Base-by-base conservation (phyloP, 1,139 yeast species). In the Oligophagozyma castellii region DNA sequence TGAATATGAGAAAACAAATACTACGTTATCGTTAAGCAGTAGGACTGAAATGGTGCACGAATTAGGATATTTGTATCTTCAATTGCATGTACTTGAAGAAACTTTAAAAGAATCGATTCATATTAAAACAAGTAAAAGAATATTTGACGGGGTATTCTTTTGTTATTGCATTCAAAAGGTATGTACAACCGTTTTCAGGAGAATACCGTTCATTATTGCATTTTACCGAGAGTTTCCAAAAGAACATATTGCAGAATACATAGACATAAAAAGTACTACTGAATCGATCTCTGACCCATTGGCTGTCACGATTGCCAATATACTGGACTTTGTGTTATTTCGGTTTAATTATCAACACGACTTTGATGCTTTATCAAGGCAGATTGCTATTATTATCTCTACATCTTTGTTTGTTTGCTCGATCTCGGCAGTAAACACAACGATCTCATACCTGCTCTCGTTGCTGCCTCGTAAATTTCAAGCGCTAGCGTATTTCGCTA, bases 401-500 rank as follows among this genome's bases (percentile, higher is more conserved):
- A 75, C 81, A 2, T 62, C 72, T 19, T 59, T 80, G 37, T 78
- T 80, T 40, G 46, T 71, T 5, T 69, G 84, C 32, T 73, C 84
- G 4, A 63, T 79, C 37, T 67, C 75, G n/a, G 70, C 70, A 35
- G 80, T 73, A 2, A 42, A 65, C 26, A 55, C 62, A 21, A 73
- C 81, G 0, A 63, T 73, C 37, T 47, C 56, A 8, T 51, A 51
- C 22, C 31, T 55, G 7, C 32, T 48, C 14, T 46, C 51, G 6
- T 30, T 55, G n/a, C 29, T 55, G 5, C 59, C 59, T 3, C 29
- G 41, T 2, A 36, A 40, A 24, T 35, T 50, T 14, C 51, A 49
- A 29, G 27, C 45, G 4, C 30, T 48, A 18, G 53, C 54, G 4
- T 29, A 48, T 33, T 40, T 41, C 31, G 46, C 51, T 2, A 37